Evolutionary conservation across 75 land plant species (phyloP), one percentile per base, ranked within the genome.

Genomic region (Isoetes taiwanensis): DNA sequence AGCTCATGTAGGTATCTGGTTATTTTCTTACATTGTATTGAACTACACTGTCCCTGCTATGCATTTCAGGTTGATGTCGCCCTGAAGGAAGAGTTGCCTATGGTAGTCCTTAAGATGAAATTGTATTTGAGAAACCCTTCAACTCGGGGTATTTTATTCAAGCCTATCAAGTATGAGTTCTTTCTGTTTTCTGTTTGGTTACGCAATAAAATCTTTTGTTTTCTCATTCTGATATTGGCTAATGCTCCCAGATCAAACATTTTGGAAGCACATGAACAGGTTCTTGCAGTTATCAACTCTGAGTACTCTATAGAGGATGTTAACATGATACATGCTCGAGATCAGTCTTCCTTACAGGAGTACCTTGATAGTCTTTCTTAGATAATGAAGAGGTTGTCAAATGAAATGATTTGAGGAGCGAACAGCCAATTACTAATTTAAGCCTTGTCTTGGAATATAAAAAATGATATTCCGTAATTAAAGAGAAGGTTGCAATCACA

Each of bases 261-360:
- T 52, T 67, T 91, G 37, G 97, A 91, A 69, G 97, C 97, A 4
- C 84, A 91, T 76, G 37, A 68, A 28, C 97, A 88, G 59, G 68
- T 91, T 20, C 76, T 72, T 29, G 27, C 66, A 0, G 43, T 84
- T 4, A 52, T 87, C 25, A 81, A 84, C 54, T 59, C 82, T 10
- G 97, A 91, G 46, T 88, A 91, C 54, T 62, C 77, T 8, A 60
- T 69, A 21, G 96, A 83, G 63, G 97, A 87, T 41, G 71, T 82
- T 33, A 62, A 66, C 16, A 74, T 30, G 34, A 58, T 86, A 40
- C 69, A 70, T 30, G 67, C 87, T 74, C 52, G 63, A 11, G 19
- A 75, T 8, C 61, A 73, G 3, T 69, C 78, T 21, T 85, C 77
- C 55, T 54, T 93, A 58, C 90, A 93, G 60, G 42, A 74, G 20